A percentile compares a stretch with the other conserved stretches of the same genome.
Evolutionary conservation across 305 asterid genomes (phyloP).

Genomic region (Solanum aculeatissimum): DNA sequence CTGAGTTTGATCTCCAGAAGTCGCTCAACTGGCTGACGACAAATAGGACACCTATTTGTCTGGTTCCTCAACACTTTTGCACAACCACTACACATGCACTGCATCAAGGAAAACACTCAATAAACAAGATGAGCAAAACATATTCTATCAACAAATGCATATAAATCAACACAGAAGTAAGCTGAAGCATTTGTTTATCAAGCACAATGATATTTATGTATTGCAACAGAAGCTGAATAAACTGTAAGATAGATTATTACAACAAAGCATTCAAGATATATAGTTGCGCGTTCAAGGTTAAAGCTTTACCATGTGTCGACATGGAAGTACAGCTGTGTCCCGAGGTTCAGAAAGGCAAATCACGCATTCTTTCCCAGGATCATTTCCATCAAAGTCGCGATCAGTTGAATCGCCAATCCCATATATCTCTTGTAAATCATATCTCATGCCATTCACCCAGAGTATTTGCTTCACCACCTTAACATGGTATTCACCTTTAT

Average conservation of each 20-base stretch:
- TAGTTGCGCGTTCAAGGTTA: neutral
- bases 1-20: constrained; percentile 87
- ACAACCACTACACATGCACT: constrained; percentile 99
- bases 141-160: neutral
- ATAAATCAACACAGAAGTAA: neutral
- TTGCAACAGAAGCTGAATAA: neutral
- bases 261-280: neutral
- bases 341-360: constrained; percentile 97
- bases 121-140: neutral
- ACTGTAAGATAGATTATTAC: neutral
- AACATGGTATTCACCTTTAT: constrained; percentile 74
- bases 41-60: constrained; percentile 91
- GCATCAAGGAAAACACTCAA: constrained; percentile 19
- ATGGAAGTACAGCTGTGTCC: constrained; percentile 93
- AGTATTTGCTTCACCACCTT: constrained; percentile 88
- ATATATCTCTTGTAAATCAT: constrained; percentile 83
- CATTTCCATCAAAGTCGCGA: constrained; percentile 66
- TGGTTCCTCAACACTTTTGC: constrained; percentile 94
- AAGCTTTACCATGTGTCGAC: constrained; percentile 79
- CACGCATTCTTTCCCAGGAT: constrained; percentile 97
- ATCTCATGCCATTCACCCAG: constrained; percentile 89
- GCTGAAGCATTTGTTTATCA: neutral
- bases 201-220: neutral
- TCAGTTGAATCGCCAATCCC: constrained; percentile 89
- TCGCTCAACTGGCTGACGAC: constrained; percentile 94